These are phyloP conservation scores for Triglochin maritima DNA, from an alignment of 106 monocot species.

Conservation along the genomic window DNA sequence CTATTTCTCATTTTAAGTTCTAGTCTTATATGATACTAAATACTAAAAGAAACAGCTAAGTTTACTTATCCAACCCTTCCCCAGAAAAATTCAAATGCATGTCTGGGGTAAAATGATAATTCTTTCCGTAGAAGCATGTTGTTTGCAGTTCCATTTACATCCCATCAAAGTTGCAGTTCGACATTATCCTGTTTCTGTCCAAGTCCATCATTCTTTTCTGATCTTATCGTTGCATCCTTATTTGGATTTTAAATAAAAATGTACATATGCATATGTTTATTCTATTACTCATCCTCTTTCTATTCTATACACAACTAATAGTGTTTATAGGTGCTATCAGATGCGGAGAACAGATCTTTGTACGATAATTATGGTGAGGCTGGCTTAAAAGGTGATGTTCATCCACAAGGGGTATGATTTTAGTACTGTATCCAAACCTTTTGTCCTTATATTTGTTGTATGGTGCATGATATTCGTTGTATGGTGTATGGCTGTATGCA, in stretches of 20 bases:
- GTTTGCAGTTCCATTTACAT: too few relatives aligned
- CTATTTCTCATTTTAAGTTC: too few relatives aligned
- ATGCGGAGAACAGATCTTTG: constrained; percentile 81
- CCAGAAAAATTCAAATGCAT: too few relatives aligned
- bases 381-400: constrained; percentile 46
- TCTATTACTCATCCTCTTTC: not conserved
- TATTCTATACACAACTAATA: constrained; percentile 5
- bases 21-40: too few relatives aligned
- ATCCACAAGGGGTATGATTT: constrained; percentile 46
- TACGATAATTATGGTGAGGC: constrained; percentile 87
- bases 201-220: not conserved
- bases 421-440: constrained; percentile 1
- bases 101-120: too few relatives aligned
- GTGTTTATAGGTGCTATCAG: constrained; percentile 82
- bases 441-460: not conserved
- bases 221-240: not conserved
- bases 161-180: too few relatives aligned
- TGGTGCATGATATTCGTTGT: too few relatives aligned
- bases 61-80: too few relatives aligned
- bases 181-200: not conserved
- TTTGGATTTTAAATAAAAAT: not conserved
- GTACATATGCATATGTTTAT: not conserved
- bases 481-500: not conserved
- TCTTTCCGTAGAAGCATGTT: too few relatives aligned
- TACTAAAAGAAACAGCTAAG: too few relatives aligned